Evolutionary conservation across 140 eudicot species (phyloP), one percentile per base, ranked within the genome.

Genomic region (Ambrosia hybrid): DNA sequence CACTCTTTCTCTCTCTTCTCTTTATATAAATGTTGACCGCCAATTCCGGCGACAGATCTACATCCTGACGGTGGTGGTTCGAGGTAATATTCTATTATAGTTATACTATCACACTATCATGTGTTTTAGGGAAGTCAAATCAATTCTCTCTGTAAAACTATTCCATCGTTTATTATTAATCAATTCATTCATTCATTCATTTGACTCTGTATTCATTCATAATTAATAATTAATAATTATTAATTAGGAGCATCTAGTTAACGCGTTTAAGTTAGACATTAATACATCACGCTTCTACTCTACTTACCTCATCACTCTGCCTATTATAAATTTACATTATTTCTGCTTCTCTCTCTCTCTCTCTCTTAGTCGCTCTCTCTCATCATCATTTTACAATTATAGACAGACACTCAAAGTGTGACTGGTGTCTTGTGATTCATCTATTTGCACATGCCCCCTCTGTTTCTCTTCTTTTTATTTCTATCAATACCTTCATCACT

Each of bases 21-120:
- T 49, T 9, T 15, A n/a, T 49, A 12, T 61, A 61, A 13, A 36
- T 73, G 26, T 60, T 73, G 51, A 76, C 63, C 80, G 74, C 46
- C 80, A 68, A 57, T 69, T 49, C 70, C 76, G 81, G 76, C 65
- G 75, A 63, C 65, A 70, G 81, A 76, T 76, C 81, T 76, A 76
- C 55, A 58, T 75, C 36, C 26, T 49, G 75, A 68, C 80, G 75
- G 80, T 76, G 75, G 75, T 57, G 75, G 55, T 49, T 30, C 2
- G 34, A 76, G 64, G 70, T 62, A 48, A 34, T 30, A 21, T 30
- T 30, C 34, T 30, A 30, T 30, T 30, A 30, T 30, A 30, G 2
- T 1, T 30, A 1, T 30, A 30, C 34, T 30, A 30, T 30, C 34
- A 30, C 34, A 30, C 46, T 41, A 8, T 43, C 5, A 43, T 30